phyloP scores from a whole-genome alignment of 169 alveolate genomes.

The Plasmodium malariae region DNA sequence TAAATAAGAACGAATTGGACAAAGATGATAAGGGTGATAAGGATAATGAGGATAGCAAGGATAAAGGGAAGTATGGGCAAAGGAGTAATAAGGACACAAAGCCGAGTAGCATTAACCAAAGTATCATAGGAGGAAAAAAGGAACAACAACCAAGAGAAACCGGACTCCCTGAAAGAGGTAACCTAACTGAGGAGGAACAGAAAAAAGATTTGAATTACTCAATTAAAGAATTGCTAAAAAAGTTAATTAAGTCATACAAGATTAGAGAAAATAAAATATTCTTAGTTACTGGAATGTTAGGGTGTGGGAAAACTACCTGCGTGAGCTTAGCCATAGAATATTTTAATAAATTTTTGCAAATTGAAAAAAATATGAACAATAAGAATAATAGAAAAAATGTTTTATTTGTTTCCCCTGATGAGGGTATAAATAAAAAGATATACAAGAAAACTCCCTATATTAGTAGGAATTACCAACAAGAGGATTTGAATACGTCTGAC shows the following conservation, averaged over 20 bases:
- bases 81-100: background rate
- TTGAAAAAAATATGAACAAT: conserved; percentile 44
- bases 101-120: background rate
- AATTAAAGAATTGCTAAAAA: conserved; percentile 48
- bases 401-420: conserved; percentile 15
- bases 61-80: background rate
- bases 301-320: conserved; percentile 69
- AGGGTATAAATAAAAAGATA: conserved; percentile 8
- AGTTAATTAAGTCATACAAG: conserved; percentile 51
- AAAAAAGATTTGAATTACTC: conserved; percentile 36
- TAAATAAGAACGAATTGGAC: conserved; percentile 10
- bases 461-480: conserved; percentile 9
- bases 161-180: background rate
- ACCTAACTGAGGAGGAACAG: background rate
- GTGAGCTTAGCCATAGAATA: conserved; percentile 64
- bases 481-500: background rate
- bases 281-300: conserved; percentile 57
- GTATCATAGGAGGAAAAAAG: background rate
- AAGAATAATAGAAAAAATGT: conserved; percentile 6
- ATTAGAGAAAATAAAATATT: conserved; percentile 69
- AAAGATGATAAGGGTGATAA: background rate
- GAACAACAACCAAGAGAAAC: conserved; percentile 4
- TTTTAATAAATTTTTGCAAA: conserved; percentile 59
- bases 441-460: conserved; percentile 67
- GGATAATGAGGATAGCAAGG: background rate